phyloP scores from a whole-genome alignment of 2,329 filamentous ascomycete species.

The Fusarium subtropicale region DNA sequence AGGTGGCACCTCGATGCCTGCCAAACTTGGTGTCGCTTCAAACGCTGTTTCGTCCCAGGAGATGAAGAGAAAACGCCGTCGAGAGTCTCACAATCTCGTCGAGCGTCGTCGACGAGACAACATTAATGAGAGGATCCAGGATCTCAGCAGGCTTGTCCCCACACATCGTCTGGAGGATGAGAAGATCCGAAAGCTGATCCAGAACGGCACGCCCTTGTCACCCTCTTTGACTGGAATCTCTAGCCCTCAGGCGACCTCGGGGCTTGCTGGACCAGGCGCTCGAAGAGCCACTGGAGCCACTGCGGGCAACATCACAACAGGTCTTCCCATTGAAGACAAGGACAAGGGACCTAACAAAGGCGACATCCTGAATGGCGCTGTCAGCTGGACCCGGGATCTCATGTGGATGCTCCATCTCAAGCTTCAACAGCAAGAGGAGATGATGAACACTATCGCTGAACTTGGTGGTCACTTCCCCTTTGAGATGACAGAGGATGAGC shows the following conservation, averaged over 20 bases:
- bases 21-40: constrained; percentile 75
- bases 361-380: constrained; percentile 95
- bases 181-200: constrained; percentile 93
- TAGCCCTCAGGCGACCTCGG: constrained; percentile 81
- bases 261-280: constrained; percentile 85
- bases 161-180: constrained; percentile 94
- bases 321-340: constrained; percentile 93
- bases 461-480: constrained; percentile 83
- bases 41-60: constrained; percentile 81
- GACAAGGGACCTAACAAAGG: constrained; percentile 99
- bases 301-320: constrained; percentile 88
- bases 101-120: constrained; percentile 95
- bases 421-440: constrained; percentile 88
- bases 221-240: constrained; percentile 80
- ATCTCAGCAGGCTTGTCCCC: constrained; percentile 92
- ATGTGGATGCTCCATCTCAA: constrained; percentile 97
- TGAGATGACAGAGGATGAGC: constrained; percentile 89
- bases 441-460: constrained; percentile 78
- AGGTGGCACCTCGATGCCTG: constrained; percentile 87
- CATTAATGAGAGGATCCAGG: constrained; percentile 98
- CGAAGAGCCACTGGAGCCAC: constrained; percentile 78
- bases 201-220: constrained; percentile 90
- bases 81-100: constrained; percentile 96
- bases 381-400: constrained; percentile 95
- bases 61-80: constrained; percentile 88